Percentiles rank a stretch among this genome's conserved stretches.
These are phyloP conservation scores for Kodamaea derodonti DNA, from an alignment of 1,139 yeast genomes.

Conservation along the genomic window DNA sequence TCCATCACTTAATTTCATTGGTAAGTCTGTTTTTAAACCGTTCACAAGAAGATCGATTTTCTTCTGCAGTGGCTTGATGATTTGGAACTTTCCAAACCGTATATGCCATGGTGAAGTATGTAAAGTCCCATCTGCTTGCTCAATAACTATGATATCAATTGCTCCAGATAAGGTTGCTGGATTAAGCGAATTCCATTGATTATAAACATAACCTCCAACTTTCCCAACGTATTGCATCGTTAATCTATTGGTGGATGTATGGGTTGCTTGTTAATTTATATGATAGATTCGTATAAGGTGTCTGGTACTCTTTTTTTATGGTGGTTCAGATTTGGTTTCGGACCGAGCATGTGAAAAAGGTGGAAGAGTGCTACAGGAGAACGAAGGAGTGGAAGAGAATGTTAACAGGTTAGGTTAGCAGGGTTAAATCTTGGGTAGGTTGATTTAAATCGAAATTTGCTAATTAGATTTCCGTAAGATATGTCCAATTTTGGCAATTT, in stretches of 20 bases:
- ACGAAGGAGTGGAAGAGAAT: too few relatives aligned
- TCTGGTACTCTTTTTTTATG: too few relatives aligned
- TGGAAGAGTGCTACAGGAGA: too few relatives aligned
- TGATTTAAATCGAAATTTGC: too few relatives aligned
- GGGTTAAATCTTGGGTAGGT: too few relatives aligned
- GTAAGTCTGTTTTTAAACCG: slow-evolving; percentile 74
- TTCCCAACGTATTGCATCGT: slow-evolving; percentile 93
- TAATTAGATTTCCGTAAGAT: too few relatives aligned
- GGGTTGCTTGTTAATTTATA: too few relatives aligned
- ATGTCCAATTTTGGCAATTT: too few relatives aligned
- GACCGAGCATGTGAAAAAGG: too few relatives aligned
- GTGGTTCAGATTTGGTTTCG: too few relatives aligned
- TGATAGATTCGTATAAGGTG: too few relatives aligned
- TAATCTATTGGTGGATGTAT: not conserved
- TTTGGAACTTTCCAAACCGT: slow-evolving; percentile 89
- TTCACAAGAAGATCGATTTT: slow-evolving; percentile 87
- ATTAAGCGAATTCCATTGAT: slow-evolving; percentile 94
- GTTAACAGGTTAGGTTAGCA: too few relatives aligned
- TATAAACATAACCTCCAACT: slow-evolving; percentile 90
- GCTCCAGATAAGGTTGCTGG: slow-evolving; percentile 98
- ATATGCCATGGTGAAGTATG: slow-evolving; percentile 97
- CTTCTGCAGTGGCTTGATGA: slow-evolving; percentile 93
- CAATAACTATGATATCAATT: slow-evolving; percentile 94
- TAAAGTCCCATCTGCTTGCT: slow-evolving; percentile 75
- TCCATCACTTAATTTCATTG: slow-evolving; percentile 96